Percentiles rank a stretch among this genome's conserved stretches.
Conservation (phyloP, 2,329 filamentous ascomycete genomes). For the Diaporthe sp. region DNA sequence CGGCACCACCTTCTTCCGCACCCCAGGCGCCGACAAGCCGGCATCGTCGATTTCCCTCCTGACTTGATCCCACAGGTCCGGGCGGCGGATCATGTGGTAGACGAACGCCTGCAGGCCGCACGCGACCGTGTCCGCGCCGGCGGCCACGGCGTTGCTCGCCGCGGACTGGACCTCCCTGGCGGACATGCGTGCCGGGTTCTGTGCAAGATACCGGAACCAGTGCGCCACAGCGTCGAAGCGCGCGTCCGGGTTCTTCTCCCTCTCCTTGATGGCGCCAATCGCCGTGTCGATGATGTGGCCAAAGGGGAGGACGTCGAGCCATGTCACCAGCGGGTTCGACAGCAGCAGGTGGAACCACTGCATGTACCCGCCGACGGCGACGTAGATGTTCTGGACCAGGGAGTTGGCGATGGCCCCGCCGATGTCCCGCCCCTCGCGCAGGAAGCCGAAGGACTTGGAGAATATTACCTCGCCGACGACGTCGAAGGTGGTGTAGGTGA, state of each 20-base stretch:
- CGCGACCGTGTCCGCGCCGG: slow-evolving; percentile 46
- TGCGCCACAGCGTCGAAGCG: slow-evolving; percentile 47
- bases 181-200: slow-evolving; percentile 43
- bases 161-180: slow-evolving; percentile 44
- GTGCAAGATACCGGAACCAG: slow-evolving; percentile 45
- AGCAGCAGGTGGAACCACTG: slow-evolving; percentile 45
- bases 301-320: slow-evolving; percentile 45
- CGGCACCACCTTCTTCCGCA: slow-evolving; percentile 41
- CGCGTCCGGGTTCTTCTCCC: slow-evolving; percentile 41
- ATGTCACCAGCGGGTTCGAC: slow-evolving; percentile 47
- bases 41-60: slow-evolving; percentile 46
- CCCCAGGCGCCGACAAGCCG: not conserved
- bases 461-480: slow-evolving; percentile 52
- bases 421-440: slow-evolving; percentile 48
- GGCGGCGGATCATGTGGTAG: slow-evolving; percentile 46
- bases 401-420: slow-evolving; percentile 47
- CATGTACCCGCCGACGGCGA: slow-evolving; percentile 43
- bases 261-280: slow-evolving; percentile 40
- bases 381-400: slow-evolving; percentile 37
- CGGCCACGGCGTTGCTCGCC: slow-evolving; percentile 42
- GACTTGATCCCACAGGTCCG: slow-evolving; percentile 40
- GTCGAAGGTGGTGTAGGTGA: slow-evolving; percentile 50
- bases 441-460: slow-evolving; percentile 49
- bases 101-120: slow-evolving; percentile 46
- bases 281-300: slow-evolving; percentile 45